Conservation (phyloP, 2,329 filamentous ascomycete species). For the Dothideomycetidae sp. region DNA sequence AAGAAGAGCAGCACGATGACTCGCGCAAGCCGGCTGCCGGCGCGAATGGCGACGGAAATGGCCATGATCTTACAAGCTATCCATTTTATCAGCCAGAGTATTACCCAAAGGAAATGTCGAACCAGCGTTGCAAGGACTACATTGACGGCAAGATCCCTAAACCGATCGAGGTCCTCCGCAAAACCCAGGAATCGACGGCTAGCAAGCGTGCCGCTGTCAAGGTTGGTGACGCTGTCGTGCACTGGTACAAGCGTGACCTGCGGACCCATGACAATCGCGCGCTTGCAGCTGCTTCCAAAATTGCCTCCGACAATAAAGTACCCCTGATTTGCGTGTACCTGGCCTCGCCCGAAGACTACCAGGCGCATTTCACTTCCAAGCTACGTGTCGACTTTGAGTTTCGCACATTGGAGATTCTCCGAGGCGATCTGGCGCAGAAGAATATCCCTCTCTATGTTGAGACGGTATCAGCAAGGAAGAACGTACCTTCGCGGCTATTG, state of each 20-base stretch:
- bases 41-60: conserved; percentile 11
- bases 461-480: conserved; percentile 50
- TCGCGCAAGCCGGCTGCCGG: neutral
- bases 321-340: conserved; percentile 67
- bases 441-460: conserved; percentile 69
- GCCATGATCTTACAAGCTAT: conserved; percentile 24
- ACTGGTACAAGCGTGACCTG: conserved; percentile 85
- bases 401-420: conserved; percentile 52
- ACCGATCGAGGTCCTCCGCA: conserved; percentile 55
- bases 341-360: conserved; percentile 68
- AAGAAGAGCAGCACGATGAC: conserved; percentile 4
- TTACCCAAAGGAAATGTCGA: conserved; percentile 79
- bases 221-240: conserved; percentile 52
- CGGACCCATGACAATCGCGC: conserved; percentile 60
- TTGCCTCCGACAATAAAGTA: conserved; percentile 51
- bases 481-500: conserved; percentile 46
- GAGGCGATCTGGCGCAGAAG: conserved; percentile 50
- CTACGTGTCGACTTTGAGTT: conserved; percentile 68
- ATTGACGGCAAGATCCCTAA: conserved; percentile 52
- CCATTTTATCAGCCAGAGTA: conserved; percentile 43
- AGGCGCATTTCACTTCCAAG: conserved; percentile 62
- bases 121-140: conserved; percentile 61
- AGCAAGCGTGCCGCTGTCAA: conserved; percentile 37
- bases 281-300: conserved; percentile 50
- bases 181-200: conserved; percentile 47